Evolutionary conservation across 495 filamentous ascomycete genomes (phyloP), one percentile per base, ranked within the genome.

Genomic region (Melanomma pulvis-pyrius): DNA sequence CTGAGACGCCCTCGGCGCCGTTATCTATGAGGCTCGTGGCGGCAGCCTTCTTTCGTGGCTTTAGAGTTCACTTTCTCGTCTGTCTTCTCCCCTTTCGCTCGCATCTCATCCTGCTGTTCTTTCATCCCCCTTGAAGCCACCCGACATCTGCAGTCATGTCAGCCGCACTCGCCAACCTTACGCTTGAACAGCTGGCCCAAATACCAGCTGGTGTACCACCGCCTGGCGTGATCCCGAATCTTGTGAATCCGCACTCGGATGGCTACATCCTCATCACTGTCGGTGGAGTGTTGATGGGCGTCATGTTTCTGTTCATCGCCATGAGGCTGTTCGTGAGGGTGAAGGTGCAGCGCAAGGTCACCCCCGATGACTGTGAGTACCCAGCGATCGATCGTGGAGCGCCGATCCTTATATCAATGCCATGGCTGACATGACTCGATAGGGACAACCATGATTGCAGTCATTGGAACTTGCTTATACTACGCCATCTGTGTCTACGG

Each of bases 151-250:
- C n/a, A 54, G 50, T 30, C 22, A 54, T 28, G 50, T 25, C 46
- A 22, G 46, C 9, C 46, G 12, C 46, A 19, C 29, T 57, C 13
- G 54, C 32, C 6, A 13, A 46, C n/a, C 26, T 59, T 21, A 47
- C 56, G 3, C 56, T 39, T 47, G 36, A 59, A 24, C 56, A 59
- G 34, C 60, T 63, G 48, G 60, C 60, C 2, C 28, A 28, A 17
- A 53, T 55, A 25, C 60, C 60, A 7, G 60, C 60, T 4, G 60
- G 48, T 4, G 29, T n/a, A 19, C 60, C 60, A n/a, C 60, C 60
- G 2, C 13, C 6, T 26, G 60, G 60, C 13, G 30, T 63, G 4
- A 34, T 28, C 2, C 22, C 48, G 30, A 55, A 63, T 24, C 60
- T 63, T 1, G 50, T 7, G 4, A 63, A 55, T 24, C 60, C 60